phyloP scores from a whole-genome alignment of 495 filamentous ascomycete species.

The Talaromyces thailandensis region DNA sequence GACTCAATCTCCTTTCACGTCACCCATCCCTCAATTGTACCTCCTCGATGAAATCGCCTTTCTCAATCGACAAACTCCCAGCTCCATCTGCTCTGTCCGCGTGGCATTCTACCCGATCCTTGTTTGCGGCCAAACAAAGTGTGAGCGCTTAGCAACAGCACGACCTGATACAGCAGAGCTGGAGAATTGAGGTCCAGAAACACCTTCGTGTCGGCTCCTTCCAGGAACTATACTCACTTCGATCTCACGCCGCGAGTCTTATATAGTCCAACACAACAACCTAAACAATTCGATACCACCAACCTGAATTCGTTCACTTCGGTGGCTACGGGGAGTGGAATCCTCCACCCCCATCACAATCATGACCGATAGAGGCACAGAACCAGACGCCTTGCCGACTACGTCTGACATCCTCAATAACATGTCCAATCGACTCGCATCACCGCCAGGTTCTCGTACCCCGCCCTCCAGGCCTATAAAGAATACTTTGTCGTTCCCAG shows the following conservation, averaged over 20 bases:
- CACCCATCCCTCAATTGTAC: neutral
- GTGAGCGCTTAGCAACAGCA: neutral
- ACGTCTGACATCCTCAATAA: conserved; percentile 12
- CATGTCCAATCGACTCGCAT: conserved; percentile 19
- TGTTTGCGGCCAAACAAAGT: neutral
- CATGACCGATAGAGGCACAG: conserved; percentile 18
- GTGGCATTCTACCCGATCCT: neutral
- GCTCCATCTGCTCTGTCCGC: neutral
- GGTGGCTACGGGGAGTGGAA: conserved; percentile 1
- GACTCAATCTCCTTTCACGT: neutral
- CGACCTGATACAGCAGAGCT: neutral
- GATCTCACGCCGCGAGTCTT: neutral
- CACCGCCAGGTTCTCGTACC: conserved; percentile 34
- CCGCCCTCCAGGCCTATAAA: conserved; percentile 35
- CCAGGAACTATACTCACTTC: neutral
- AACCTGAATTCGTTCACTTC: neutral
- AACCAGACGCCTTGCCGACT: conserved; percentile 8
- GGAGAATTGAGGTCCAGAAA: neutral
- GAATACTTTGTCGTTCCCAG: conserved; percentile 30
- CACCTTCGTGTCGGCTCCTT: neutral
- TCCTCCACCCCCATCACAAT: neutral
- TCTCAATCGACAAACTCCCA: neutral
- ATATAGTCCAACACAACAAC: neutral
- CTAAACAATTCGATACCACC: neutral
- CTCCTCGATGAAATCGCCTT: neutral